Base-by-base conservation (phyloP, 352 stramenopile genomes). In the Phytophthora cajani region DNA sequence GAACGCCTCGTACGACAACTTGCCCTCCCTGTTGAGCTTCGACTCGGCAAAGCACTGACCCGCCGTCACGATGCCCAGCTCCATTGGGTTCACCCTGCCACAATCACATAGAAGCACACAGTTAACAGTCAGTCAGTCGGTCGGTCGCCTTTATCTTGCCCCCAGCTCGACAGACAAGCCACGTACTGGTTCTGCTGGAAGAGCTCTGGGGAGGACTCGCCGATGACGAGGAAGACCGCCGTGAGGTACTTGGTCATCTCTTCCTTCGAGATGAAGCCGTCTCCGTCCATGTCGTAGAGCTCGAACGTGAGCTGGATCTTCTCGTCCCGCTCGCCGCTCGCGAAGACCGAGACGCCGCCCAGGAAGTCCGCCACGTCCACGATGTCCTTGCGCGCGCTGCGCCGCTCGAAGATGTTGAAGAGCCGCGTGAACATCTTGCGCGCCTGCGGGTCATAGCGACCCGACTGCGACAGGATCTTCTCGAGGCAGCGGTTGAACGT, bases 211-310 rank as follows among this genome's bases (percentile, higher is more conserved):
- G 84, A 85, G 14, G 82, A 82, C 46, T 88, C 77, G 32, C 79
- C 80, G 42, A 97, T 90, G 11, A 96, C 86, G n/a, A 86, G 70
- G 57, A 95, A 97, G 5, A 97, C 85, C 2, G 84, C 83, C 17
- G 88, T 92, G 52, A 97, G 77, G 70, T 97, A 97, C 57, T 89
- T 95, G 11, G 79, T 87, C 90, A 97, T 97, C 69, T 97, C 90
- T 62, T 84, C 74, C 40, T 87, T 80, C 33, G 84, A 85, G 62
- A 97, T 95, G 74, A 85, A 92, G 7, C 88, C 90, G 67, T 97
- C 89, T 38, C 78, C 80, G 69, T 97, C 89, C 53, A 73, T 71
- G 32, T 97, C 91, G 68, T 93, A 97, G 10, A 97, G 78, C 51
- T 95, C 86, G 68, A 97, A 97, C 21, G 82, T 93, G 17, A 88